Evolutionary conservation across 1,284 basidiomycete genomes (phyloP), one percentile per base, ranked within the genome.

Genomic region (Apiotrichum porosum): DNA sequence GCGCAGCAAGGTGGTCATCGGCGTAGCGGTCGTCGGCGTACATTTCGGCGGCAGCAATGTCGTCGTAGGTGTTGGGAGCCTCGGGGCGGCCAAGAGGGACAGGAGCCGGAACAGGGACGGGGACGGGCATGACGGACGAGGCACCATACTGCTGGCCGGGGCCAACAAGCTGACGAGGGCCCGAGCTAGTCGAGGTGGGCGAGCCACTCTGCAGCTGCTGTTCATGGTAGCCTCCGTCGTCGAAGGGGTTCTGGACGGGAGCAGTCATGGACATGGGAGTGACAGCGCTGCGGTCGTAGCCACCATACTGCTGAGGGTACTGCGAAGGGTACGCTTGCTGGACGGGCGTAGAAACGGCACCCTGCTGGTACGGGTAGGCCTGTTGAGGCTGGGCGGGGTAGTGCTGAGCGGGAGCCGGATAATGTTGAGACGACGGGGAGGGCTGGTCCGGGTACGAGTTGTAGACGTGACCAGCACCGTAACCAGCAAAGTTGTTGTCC

Each of bases 61-160:
- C 65, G 36, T 57, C 59, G 23, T 58, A 52, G 4, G 60, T 56
- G 18, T 46, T 40, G 3, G 69, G 66, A 21, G 63, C 49, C 8
- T 58, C 53, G 17, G 68, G 68, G 36, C 65, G 58, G 49, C 69
- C 69, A 39, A 71, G 60, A 15, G 65, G 57, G 4, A 68, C 53
- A 30, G 65, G 62, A 17, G 52, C 50, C n/a, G 62, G 60, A 31
- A 53, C 52, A 24, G 44, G 37, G 14, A 34, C 28, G 21, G 37
- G 32, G n/a, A 18, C 18, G 26, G 26, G 26, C 22, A 28, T 15
- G n/a, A 26, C 22, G 23, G 36, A 21, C 42, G 46, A 13, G 42
- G 46, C 19, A 22, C 28, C 21, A 42, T 52, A 47, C 34, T 47
- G 50, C 26, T 51, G 42, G 33, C 57, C 45, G 5, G 64, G 62